Conservation (phyloP, 2,329 filamentous ascomycete species). For the Coniochaeta pulveracea region DNA sequence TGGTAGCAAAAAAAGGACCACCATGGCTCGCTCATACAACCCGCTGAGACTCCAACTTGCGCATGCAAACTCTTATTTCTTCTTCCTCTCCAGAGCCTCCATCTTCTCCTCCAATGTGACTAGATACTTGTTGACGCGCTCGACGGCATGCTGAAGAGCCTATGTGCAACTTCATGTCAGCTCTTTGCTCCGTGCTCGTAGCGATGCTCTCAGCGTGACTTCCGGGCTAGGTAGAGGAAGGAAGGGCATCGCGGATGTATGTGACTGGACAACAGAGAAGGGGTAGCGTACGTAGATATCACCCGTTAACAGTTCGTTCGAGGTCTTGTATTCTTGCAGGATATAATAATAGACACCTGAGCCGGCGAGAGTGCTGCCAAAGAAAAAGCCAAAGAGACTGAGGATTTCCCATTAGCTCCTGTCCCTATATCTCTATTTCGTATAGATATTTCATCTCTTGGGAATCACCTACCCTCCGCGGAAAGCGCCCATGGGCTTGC, state of each 20-base stretch:
- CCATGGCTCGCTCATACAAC: neutral
- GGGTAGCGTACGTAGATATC: constrained; percentile 77
- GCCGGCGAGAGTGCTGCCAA: constrained; percentile 71
- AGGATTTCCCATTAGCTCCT: neutral
- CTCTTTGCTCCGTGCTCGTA: too few relatives aligned
- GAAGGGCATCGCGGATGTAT: neutral
- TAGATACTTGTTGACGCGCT: constrained; percentile 76
- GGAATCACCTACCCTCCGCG: constrained; percentile 42
- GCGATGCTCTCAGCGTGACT: constrained; percentile 8
- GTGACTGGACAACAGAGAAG: constrained; percentile 11
- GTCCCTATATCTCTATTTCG: neutral
- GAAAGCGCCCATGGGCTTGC: constrained; percentile 49
- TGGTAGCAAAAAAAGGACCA: too few relatives aligned
- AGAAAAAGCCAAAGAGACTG: constrained; percentile 84
- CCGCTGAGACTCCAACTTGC: neutral
- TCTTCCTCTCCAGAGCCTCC: constrained; percentile 51
- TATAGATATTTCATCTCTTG: neutral
- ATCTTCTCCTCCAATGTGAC: constrained; percentile 72
- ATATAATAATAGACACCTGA: constrained; percentile 84
- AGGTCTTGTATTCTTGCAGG: constrained; percentile 83
- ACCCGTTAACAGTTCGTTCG: constrained; percentile 86
- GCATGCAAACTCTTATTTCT: constrained; percentile 37
- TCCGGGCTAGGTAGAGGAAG: neutral
- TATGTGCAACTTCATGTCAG: constrained; percentile 24
- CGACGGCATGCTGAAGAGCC: constrained; percentile 80